A percentile compares a stretch with the other conserved stretches of the same genome.
phyloP scores from a whole-genome alignment of 2,329 filamentous ascomycete species.

The Aspergillus sp. region DNA sequence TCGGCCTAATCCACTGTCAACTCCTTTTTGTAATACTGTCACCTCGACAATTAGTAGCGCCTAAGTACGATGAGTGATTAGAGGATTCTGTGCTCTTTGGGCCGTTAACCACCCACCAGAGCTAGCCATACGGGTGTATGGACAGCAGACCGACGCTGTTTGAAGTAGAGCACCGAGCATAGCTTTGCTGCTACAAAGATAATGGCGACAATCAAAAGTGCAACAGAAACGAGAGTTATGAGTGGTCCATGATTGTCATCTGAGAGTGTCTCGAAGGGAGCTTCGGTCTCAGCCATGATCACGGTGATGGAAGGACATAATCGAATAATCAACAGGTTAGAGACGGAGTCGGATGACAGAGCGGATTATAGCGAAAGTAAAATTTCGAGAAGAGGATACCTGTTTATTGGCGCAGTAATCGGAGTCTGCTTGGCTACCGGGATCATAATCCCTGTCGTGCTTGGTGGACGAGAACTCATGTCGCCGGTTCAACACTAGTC shows the following conservation, averaged over 20 bases:
- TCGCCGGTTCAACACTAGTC: too few species aligned
- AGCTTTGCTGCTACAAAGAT: conserved; percentile 18
- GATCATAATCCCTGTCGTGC: neutral
- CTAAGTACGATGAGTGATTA: neutral
- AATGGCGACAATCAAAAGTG: conserved; percentile 16
- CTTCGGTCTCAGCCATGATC: conserved; percentile 10
- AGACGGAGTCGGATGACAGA: neutral
- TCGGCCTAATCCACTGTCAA: conserved; percentile 17
- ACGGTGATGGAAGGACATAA: conserved; percentile 1
- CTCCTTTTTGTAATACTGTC: conserved; percentile 13
- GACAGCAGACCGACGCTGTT: conserved; percentile 15
- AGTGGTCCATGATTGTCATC: conserved; percentile 14
- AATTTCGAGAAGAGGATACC: too few species aligned
- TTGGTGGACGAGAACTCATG: neutral
- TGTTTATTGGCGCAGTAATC: too few species aligned
- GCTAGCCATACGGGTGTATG: conserved; percentile 20
- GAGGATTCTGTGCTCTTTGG: too few species aligned
- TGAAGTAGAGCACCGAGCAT: conserved; percentile 20
- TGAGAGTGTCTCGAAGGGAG: conserved; percentile 14
- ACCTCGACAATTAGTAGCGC: conserved; percentile 11
- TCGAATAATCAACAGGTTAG: neutral
- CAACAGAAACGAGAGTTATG: conserved; percentile 16
- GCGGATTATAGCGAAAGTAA: too few species aligned
- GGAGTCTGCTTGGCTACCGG: neutral
- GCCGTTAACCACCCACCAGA: conserved; percentile 9